Conservation (phyloP, 106 monocot species). For the Dendrobium chrysotoxum region DNA sequence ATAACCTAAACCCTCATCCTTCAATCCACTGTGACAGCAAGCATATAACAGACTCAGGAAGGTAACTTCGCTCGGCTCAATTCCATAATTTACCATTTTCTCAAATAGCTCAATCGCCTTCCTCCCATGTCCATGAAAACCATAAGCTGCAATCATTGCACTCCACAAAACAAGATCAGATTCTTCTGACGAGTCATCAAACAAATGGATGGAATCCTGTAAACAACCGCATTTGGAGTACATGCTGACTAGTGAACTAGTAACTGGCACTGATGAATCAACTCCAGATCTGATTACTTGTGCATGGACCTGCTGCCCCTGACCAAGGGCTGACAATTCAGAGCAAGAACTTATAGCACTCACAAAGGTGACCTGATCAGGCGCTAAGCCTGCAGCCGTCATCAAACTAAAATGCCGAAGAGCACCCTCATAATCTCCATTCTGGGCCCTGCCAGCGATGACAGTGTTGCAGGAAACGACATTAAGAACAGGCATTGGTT, state of each 20-base stretch:
- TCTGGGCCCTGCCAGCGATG: conserved; percentile 62
- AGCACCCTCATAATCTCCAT: conserved; percentile 61
- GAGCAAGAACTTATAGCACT: conserved; percentile 59
- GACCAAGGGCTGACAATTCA: conserved; percentile 51
- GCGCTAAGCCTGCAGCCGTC: conserved; percentile 36
- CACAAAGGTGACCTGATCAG: conserved; percentile 52
- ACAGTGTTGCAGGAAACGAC: conserved; percentile 66
- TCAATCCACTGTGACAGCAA: conserved; percentile 69
- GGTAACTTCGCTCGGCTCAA: conserved; percentile 58
- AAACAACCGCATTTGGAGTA: conserved; percentile 77
- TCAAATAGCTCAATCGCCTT: conserved; percentile 54
- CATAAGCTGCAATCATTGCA: conserved; percentile 62
- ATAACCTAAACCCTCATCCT: conserved; percentile 40
- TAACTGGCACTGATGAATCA: conserved; percentile 25
- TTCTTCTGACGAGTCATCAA: conserved; percentile 17
- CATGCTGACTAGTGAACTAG: conserved; percentile 71
- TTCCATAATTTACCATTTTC: conserved; percentile 36
- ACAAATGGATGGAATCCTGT: conserved; percentile 25
- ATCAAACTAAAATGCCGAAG: conserved; percentile 42
- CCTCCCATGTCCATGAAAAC: conserved; percentile 65
- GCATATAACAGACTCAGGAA: conserved; percentile 71
- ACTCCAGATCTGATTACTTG: conserved; percentile 45
- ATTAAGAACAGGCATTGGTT: conserved; percentile 32
- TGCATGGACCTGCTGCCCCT: conserved; percentile 62
- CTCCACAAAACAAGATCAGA: conserved; percentile 55